phyloP scores from a whole-genome alignment of 1,139 yeast genomes.

The Pichia sp. region DNA sequence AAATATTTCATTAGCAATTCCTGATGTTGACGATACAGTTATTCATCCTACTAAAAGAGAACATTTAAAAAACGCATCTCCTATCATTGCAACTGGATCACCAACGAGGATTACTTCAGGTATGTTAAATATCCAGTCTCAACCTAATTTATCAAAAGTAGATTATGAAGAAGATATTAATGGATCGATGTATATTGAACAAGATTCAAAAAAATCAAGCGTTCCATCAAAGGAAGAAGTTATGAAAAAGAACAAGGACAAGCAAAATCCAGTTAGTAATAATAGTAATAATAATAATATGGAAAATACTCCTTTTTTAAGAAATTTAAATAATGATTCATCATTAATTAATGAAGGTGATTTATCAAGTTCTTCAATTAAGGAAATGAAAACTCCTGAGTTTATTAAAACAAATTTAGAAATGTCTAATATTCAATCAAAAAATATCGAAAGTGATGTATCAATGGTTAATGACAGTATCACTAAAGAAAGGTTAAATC shows the following conservation, averaged over 20 bases:
- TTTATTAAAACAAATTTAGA: not conserved
- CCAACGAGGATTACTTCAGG: constrained; percentile 59
- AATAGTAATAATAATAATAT: constrained; percentile 5
- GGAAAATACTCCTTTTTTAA: constrained; percentile 1
- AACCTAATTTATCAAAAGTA: constrained; percentile 30
- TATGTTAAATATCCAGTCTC: constrained; percentile 38
- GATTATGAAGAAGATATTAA: constrained; percentile 18
- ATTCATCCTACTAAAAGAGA: constrained; percentile 24
- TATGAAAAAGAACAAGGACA: constrained; percentile 5
- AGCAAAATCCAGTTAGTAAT: constrained; percentile 5
- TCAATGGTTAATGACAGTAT: not conserved
- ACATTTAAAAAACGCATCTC: constrained; percentile 24
- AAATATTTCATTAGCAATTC: constrained; percentile 22
- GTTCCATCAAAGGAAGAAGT: constrained; percentile 26
- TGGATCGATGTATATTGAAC: constrained; percentile 8
- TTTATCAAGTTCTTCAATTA: constrained; percentile 10
- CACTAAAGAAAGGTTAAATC: not conserved
- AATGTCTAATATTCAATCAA: not conserved
- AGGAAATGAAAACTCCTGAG: not conserved
- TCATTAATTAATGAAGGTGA: constrained; percentile 9
- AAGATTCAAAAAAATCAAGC: constrained; percentile 19
- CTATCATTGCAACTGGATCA: constrained; percentile 32
- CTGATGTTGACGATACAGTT: constrained; percentile 21
- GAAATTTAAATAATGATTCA: constrained; percentile 5
- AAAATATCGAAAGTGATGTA: constrained; percentile 1